Conservation (phyloP, 2,329 filamentous ascomycete genomes). For the Tolypocladium paradoxum region DNA sequence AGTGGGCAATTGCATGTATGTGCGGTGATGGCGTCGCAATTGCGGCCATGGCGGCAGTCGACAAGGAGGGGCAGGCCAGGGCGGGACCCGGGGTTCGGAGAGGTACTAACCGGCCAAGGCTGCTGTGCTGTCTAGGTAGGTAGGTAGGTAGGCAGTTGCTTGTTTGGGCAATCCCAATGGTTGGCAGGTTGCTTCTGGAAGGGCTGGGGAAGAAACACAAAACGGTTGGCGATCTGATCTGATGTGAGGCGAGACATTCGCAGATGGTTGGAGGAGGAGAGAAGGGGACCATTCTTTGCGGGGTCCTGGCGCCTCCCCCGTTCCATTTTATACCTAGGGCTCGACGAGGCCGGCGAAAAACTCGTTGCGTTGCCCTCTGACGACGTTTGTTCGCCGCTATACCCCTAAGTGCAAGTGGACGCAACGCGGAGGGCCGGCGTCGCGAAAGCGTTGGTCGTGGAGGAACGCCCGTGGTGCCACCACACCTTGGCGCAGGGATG, state of each 20-base stretch:
- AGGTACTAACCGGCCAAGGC: not conserved
- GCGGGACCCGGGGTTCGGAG: not conserved
- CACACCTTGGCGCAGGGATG: constrained; percentile 5
- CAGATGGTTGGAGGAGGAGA: not conserved
- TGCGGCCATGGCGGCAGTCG: not conserved
- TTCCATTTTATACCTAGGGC: constrained; percentile 4
- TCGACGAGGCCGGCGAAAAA: constrained; percentile 3
- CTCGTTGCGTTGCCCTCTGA: constrained; percentile 1
- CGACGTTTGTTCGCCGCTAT: constrained; percentile 25
- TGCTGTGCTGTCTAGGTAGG: not conserved
- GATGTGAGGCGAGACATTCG: not conserved
- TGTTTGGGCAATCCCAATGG: constrained; percentile 1
- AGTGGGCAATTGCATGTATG: not conserved
- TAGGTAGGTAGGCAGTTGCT: constrained; percentile 4
- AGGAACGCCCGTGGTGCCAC: constrained; percentile 6
- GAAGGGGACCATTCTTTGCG: not conserved
- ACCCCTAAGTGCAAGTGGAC: constrained; percentile 48
- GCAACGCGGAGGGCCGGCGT: constrained; percentile 11
- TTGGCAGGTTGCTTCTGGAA: constrained; percentile 1
- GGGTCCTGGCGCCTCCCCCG: constrained; percentile 1
- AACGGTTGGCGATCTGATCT: not conserved
- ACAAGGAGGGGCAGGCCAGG: not conserved
- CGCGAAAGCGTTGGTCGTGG: constrained; percentile 5
- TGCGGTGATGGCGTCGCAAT: not conserved
- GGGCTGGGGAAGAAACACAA: not conserved